These are phyloP conservation scores for Myochromella boudieri DNA, from an alignment of 768 basidiomycete genomes.

Conservation along the genomic window DNA sequence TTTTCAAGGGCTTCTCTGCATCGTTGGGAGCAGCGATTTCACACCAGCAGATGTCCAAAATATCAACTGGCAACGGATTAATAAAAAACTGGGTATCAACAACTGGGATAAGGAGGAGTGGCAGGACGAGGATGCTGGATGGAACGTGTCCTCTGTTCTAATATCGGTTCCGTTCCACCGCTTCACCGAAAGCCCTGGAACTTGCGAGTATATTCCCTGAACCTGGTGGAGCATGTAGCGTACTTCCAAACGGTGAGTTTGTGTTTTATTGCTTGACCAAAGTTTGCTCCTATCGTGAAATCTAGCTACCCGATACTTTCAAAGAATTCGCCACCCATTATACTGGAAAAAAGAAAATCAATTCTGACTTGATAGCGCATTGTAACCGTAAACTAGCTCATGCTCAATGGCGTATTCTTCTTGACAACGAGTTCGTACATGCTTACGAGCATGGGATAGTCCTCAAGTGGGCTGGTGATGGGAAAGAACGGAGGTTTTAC, in stretches of 20 bases:
- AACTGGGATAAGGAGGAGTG: no score
- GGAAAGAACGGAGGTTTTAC: not conserved
- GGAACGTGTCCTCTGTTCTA: not conserved
- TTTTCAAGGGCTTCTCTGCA: constrained; percentile 15
- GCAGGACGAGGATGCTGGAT: not conserved
- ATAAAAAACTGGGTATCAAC: not conserved
- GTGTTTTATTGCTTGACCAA: not conserved
- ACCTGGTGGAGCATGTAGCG: not conserved
- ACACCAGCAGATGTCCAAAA: constrained; percentile 7
- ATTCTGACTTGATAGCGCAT: no score
- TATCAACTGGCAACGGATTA: not conserved
- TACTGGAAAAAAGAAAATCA: not conserved
- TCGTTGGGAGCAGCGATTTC: no score
- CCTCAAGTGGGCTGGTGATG: not conserved
- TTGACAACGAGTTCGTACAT: no score
- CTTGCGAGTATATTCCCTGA: not conserved
- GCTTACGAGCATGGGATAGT: not conserved
- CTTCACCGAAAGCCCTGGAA: constrained; percentile 10
- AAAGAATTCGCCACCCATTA: not conserved
- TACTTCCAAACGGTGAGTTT: not conserved
- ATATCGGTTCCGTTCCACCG: not conserved
- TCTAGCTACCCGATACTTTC: not conserved
- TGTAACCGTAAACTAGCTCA: not conserved
- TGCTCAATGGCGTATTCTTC: not conserved
- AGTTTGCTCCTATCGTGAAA: not conserved